These are phyloP conservation scores for Clonostachys rhizophaga DNA, from an alignment of 2,329 filamentous ascomycete species.

Conservation along the genomic window DNA sequence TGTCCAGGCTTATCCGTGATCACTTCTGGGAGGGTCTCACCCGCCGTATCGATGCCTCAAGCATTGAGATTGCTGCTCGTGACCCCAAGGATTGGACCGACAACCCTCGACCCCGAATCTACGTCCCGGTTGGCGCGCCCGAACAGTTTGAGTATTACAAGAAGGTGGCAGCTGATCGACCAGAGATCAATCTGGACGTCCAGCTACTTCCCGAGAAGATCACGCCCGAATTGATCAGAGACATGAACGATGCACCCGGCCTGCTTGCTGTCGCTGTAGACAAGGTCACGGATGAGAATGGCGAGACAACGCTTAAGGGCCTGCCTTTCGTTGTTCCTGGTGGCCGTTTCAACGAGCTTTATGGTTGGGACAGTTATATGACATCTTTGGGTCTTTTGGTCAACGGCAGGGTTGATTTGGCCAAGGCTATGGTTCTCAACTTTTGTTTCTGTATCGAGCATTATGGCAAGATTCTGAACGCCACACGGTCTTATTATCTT, in stretches of 20 bases:
- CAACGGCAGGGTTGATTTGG: conserved; percentile 79
- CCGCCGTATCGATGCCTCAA: conserved; percentile 81
- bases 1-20: conserved; percentile 80
- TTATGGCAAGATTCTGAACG: conserved; percentile 97
- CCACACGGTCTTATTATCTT: conserved; percentile 93
- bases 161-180: conserved; percentile 70
- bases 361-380: conserved; percentile 99
- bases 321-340: conserved; percentile 96
- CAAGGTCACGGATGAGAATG: conserved; percentile 61
- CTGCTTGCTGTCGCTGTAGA: conserved; percentile 89
- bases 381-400: conserved; percentile 84
- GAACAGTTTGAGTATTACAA: conserved; percentile 89
- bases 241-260: conserved; percentile 83
- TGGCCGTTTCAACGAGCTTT: conserved; percentile 95
- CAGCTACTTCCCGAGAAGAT: conserved; percentile 72
- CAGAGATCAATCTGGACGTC: conserved; percentile 85
- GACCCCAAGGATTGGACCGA: conserved; percentile 96
- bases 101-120: conserved; percentile 86
- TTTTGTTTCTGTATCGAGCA: conserved; percentile 98
- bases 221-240: conserved; percentile 74
- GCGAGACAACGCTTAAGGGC: conserved; percentile 67
- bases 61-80: conserved; percentile 77
- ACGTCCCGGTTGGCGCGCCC: conserved; percentile 78
- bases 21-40: conserved; percentile 94
- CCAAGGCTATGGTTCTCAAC: conserved; percentile 92